Base-by-base conservation (phyloP, 352 stramenopile genomes). In the Phytopythium chamaehyphon region DNA sequence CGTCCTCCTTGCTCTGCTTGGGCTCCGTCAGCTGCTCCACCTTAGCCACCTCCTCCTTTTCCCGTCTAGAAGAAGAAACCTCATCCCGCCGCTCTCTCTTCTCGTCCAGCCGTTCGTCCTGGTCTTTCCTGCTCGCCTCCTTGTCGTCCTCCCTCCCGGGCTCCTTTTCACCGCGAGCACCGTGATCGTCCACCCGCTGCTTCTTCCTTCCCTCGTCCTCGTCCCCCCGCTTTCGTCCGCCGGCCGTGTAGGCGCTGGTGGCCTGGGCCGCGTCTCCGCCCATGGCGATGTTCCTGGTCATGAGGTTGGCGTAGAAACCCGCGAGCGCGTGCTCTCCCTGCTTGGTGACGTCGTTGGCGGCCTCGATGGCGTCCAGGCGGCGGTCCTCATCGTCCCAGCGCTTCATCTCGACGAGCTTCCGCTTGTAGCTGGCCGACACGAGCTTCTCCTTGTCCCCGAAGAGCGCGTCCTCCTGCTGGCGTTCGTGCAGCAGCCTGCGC, bases 261-360 rank as follows among this genome's bases (percentile, higher is more conserved):
- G 85, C 73, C 42, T 90, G 76, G 8, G 67, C 52, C 0, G 78
- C 74, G 16, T 85, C 74, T 16, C 83, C 83, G 36, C 89, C 89
- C 89, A 96, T 96, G 11, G 85, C 83, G 59, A 97, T 91, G 61
- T 97, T 97, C 64, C 94, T 96, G 40, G 85, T 96, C 37, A 92
- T 69, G 35, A 97, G 58, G 57, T 96, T 96, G 14, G 86, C 77
- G 61, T 96, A 97, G 61, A 97, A 97, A 11, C 79, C 78, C 23
- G 80, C 78, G 78, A 96, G 93, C 19, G 78, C 85, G 52, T 81
- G 54, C 40, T 73, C 69, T 15, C 72, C 75, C 18, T 83, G 80
- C 65, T 88, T 90, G 9, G 76, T 82, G 28, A 90, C 78, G 38
- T 95, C 81, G 33, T 94, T 78, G 1, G 70, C 60, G 2, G 81